A percentile compares a stretch with the other conserved stretches of the same genome.
Conservation (phyloP, 306 rosid species). For the Medicago arabica region DNA sequence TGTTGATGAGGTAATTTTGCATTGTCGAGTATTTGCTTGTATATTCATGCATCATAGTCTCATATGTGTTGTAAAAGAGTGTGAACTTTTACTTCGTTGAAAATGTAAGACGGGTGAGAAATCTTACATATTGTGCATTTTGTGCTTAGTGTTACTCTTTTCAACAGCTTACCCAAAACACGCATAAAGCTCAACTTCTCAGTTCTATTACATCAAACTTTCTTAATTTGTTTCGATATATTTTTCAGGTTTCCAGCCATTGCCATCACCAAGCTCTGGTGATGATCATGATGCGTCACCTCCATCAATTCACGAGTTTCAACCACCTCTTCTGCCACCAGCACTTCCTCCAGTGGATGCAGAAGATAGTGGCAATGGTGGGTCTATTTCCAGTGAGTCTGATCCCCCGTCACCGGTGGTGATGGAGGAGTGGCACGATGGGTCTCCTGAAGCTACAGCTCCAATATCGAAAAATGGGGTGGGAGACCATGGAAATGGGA, state of each 20-base stretch:
- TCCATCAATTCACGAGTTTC: too few relatives aligned
- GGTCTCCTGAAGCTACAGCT: not conserved
- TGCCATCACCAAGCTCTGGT: too few relatives aligned
- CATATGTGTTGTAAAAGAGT: too few relatives aligned
- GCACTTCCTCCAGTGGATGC: conserved; percentile 5
- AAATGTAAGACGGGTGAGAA: too few relatives aligned
- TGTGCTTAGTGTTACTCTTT: not conserved
- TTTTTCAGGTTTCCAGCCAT: conserved; percentile 12
- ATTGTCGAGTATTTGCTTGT: too few relatives aligned
- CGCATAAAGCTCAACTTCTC: too few relatives aligned
- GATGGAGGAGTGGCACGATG: not conserved
- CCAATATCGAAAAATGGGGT: conserved; percentile 3
- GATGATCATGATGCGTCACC: too few relatives aligned
- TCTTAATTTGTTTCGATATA: not conserved
- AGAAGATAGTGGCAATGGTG: not conserved
- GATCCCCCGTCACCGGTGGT: conserved; percentile 10
- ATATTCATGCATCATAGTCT: too few relatives aligned
- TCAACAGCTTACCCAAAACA: not conserved
- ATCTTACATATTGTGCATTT: not conserved
- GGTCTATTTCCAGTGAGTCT: not conserved
- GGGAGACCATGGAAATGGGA: not conserved
- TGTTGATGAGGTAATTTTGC: too few relatives aligned
- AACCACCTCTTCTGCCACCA: conserved; percentile 7
- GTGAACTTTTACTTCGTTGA: too few relatives aligned
- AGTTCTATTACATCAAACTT: too few relatives aligned